A percentile compares a stretch with the other conserved stretches of the same genome.
Conservation (phyloP, 1,284 basidiomycete genomes). For the Trichosporon sp. region DNA sequence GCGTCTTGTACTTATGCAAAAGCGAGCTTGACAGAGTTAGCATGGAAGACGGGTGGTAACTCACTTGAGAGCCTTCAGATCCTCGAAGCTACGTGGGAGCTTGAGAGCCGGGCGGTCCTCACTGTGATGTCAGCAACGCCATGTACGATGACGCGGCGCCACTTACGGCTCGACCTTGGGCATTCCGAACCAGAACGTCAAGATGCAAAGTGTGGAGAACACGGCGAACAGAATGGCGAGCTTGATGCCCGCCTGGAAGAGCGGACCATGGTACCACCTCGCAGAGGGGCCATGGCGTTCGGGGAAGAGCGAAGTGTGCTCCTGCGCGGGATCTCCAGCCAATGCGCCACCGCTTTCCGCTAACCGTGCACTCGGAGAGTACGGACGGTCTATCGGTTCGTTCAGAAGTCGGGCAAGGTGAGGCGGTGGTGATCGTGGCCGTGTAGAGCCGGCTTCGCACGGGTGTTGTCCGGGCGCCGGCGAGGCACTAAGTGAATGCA, state of each 20-base stretch:
- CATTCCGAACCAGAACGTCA: conserved; percentile 70
- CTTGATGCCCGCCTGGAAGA: conserved; percentile 74
- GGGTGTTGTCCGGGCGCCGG: neutral
- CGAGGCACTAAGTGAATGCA: neutral
- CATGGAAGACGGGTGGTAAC: conserved; percentile 15
- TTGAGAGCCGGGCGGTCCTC: conserved; percentile 67
- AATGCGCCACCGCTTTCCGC: neutral
- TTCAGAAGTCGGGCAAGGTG: neutral
- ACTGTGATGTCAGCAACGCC: conserved; percentile 47
- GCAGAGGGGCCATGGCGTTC: conserved; percentile 1
- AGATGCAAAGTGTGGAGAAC: conserved; percentile 65
- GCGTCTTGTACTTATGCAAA: conserved; percentile 81
- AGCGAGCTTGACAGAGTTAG: conserved; percentile 49
- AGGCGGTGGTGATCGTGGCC: neutral
- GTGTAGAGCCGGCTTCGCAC: neutral
- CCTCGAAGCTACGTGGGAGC: conserved; percentile 75
- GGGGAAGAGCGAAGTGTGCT: conserved; percentile 3
- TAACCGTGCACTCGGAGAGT: conserved; percentile 2
- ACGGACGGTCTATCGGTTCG: neutral
- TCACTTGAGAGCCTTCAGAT: conserved; percentile 72
- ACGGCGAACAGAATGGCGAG: conserved; percentile 70
- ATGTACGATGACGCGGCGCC: neutral
- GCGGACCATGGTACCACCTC: conserved; percentile 53
- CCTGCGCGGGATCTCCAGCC: neutral
- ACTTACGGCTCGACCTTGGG: conserved; percentile 73